Base-by-base conservation (phyloP, 345 rosid genomes). In the Triadica sebifera region DNA sequence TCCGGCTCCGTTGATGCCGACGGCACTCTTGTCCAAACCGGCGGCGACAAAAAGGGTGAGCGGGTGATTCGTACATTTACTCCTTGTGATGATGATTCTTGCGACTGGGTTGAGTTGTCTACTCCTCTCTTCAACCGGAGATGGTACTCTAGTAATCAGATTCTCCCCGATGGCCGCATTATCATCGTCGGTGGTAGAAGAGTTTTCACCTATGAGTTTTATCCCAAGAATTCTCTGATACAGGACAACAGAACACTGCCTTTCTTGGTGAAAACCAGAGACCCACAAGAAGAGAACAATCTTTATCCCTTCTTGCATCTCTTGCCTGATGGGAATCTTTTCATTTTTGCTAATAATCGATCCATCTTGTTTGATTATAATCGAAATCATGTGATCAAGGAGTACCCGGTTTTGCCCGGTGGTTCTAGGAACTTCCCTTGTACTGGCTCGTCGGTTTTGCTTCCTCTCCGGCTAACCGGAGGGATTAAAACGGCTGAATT, bases 281-380 rank as follows among this genome's bases (percentile, higher is more conserved):
- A 93, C 65, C 69, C 57, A 0, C 73, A 45, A 24, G 91, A 90
- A 78, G 96, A 93, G 70, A 90, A 88, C 87, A 93, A 90, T 79
- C 94, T 93, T 49, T 93, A 93, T 58, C 98, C 98, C 1, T 90
- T 93, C 79, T 69, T 90, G 79, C 91, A 90, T 77, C 81, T 93
- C 1, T 75, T 90, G 6, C 94, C 94, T 6, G 90, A 88, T 64
- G 96, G 98, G 0, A 90, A 90, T 63, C 89, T 93, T 20, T 89
- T 89, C 85, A 81, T 93, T 51, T 93, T 93, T 72, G 94, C 98
- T 6, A 93, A 89, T 69, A 78, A 75, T 65, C 87, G 88, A 70
- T 90, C 98, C 1, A 89, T 93, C 47, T 20, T 81, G 81, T 76
- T 86, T 60, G 87, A 93, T 69, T 89, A 87, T 38, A 70, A 58